Evolutionary conservation across 441 rosid species (phyloP).

Genomic region (Corymbia calophylla): DNA sequence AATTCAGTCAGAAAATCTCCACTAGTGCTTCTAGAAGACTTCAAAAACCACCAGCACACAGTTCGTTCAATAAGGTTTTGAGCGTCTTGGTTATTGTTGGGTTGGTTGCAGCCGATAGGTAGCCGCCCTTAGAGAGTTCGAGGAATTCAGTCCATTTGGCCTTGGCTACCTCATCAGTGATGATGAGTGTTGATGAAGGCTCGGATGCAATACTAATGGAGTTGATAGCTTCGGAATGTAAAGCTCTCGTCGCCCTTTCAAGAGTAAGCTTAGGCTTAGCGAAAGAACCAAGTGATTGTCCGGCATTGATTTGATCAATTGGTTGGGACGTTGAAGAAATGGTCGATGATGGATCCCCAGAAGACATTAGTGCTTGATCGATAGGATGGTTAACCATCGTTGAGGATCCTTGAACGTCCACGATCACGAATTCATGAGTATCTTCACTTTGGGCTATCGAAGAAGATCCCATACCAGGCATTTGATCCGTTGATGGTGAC

Average conservation of each 20-base stretch:
- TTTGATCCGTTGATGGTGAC: background rate
- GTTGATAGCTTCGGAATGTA: background rate
- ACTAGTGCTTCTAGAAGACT: background rate
- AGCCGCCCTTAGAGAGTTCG: background rate
- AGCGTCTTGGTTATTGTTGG: background rate
- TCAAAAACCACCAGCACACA: background rate
- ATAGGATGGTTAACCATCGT: background rate
- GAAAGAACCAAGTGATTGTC: background rate
- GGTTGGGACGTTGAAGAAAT: background rate
- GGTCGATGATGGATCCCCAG: background rate
- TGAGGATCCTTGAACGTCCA: background rate
- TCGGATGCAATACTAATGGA: background rate
- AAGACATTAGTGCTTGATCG: background rate
- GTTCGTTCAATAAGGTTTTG: background rate
- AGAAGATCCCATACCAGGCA: background rate
- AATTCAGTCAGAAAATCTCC: background rate
- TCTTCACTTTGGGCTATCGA: background rate
- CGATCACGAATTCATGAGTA: background rate
- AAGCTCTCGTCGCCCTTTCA: background rate
- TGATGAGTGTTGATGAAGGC: background rate
- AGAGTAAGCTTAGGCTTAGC: background rate
- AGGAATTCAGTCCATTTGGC: background rate
- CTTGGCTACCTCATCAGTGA: background rate
- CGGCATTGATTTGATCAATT: background rate
- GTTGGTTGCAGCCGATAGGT: background rate